Conservation (phyloP, 2,329 filamentous ascomycete species). For the Microcyclosporella mali region DNA sequence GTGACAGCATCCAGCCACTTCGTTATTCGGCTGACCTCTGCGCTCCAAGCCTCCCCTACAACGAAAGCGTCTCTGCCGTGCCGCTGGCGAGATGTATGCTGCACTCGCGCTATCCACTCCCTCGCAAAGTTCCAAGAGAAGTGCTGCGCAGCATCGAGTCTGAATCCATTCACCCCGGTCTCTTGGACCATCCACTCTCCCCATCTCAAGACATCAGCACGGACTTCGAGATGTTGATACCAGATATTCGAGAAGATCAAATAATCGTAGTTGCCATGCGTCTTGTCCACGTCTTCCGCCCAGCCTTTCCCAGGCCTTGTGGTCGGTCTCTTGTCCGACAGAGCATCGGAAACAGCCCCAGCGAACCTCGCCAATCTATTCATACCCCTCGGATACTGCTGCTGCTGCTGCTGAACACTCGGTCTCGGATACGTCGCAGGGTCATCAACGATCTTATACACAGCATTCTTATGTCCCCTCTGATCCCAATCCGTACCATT, state of each 20-base stretch:
- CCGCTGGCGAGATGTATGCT: slow-evolving; percentile 35
- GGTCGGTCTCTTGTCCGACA: slow-evolving; percentile 1
- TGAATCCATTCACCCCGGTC: slow-evolving; percentile 58
- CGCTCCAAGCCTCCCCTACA: slow-evolving; percentile 65
- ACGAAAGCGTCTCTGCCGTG: slow-evolving; percentile 52
- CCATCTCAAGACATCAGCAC: slow-evolving; percentile 60
- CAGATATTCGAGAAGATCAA: slow-evolving; percentile 69
- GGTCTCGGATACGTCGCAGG: slow-evolving; percentile 27
- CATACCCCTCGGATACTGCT: slow-evolving; percentile 11
- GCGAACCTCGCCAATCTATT: slow-evolving; percentile 23
- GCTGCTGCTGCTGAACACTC: slow-evolving; percentile 15
- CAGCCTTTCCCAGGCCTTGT: slow-evolving; percentile 51
- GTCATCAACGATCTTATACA: slow-evolving; percentile 57
- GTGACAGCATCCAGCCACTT: slow-evolving; percentile 43
- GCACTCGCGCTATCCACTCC: slow-evolving; percentile 56
- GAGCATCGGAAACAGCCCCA: slow-evolving; percentile 10
- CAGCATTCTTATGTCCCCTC: slow-evolving; percentile 49
- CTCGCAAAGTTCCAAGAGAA: slow-evolving; percentile 61
- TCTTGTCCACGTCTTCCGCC: slow-evolving; percentile 55
- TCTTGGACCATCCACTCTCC: slow-evolving; percentile 60
- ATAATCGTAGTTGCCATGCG: slow-evolving; percentile 62
- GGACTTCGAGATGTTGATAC: slow-evolving; percentile 58
- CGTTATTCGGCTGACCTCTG: slow-evolving; percentile 50
- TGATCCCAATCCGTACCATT: slow-evolving; percentile 62
- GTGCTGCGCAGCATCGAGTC: slow-evolving; percentile 68